These are phyloP conservation scores for Leishmania mexicana DNA, from an alignment of 208 protist genomes.

Conservation along the genomic window DNA sequence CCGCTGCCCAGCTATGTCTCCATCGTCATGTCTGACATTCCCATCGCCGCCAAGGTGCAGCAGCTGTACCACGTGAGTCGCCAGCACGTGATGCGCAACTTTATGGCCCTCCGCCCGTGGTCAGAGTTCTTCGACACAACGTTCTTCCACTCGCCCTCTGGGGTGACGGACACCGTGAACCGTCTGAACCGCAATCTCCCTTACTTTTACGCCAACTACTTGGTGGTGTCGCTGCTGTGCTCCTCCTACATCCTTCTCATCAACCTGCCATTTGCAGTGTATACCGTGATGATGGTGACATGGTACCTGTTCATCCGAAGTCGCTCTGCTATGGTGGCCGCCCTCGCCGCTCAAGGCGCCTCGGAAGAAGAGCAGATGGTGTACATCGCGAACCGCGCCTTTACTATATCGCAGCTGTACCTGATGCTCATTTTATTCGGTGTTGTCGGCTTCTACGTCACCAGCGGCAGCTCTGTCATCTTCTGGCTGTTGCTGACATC, in stretches of 20 bases:
- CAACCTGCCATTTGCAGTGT: constrained; percentile 79
- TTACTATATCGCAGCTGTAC: constrained; percentile 73
- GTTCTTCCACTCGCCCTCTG: constrained; percentile 55
- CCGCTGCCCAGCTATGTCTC: constrained; percentile 31
- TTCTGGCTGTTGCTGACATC: constrained; percentile 85
- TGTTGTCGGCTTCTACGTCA: constrained; percentile 77
- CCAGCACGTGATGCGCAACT: constrained; percentile 36
- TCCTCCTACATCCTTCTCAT: constrained; percentile 80
- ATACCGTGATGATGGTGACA: constrained; percentile 37
- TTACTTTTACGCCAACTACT: constrained; percentile 92
- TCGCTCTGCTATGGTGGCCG: constrained; percentile 20
- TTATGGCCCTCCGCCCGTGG: constrained; percentile 70
- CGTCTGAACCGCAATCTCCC: constrained; percentile 77
- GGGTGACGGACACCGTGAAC: constrained; percentile 57
- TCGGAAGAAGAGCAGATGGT: constrained; percentile 41
- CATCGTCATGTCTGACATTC: constrained; percentile 35
- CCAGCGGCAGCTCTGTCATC: constrained; percentile 76
- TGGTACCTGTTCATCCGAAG: constrained; percentile 58
- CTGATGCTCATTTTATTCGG: constrained; percentile 56
- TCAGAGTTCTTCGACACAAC: constrained; percentile 81
- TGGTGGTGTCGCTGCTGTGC: constrained; percentile 77
- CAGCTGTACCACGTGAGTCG: constrained; percentile 36
- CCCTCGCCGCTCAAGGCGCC: constrained; percentile 20
- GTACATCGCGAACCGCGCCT: constrained; percentile 21
- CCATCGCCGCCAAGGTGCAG: constrained; percentile 34